These are phyloP conservation scores for Trametes punicea DNA, from an alignment of 768 basidiomycete species.

Conservation along the genomic window DNA sequence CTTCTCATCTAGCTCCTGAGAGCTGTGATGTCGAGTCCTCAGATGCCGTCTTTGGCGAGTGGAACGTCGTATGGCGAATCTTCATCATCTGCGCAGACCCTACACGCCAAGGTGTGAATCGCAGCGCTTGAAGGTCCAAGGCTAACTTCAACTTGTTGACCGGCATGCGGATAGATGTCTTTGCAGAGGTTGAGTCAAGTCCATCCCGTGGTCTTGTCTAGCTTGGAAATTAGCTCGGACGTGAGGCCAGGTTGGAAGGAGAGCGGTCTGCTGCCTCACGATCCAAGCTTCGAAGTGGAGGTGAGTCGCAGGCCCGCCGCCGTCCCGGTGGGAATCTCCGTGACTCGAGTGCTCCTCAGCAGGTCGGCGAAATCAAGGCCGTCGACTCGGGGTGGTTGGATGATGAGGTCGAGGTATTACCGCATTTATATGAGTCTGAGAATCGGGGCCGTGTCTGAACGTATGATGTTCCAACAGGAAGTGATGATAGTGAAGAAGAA, in stretches of 20 bases:
- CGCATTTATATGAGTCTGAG: not conserved
- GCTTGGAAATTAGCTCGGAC: not conserved
- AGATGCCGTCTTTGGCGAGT: not conserved
- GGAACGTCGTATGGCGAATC: not conserved
- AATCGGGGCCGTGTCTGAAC: not conserved
- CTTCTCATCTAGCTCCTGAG: too few species aligned
- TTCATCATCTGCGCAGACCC: not conserved
- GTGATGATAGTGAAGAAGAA: constrained; percentile 42
- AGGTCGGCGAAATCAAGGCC: constrained; percentile 40
- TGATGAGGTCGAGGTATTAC: constrained; percentile 46
- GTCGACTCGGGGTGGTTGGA: constrained; percentile 45
- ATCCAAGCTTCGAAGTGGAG: constrained; percentile 42
- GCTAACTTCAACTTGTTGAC: too few species aligned
- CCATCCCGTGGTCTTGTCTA: not conserved
- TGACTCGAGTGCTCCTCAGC: constrained; percentile 27
- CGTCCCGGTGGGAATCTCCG: not conserved
- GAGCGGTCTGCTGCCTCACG: not conserved
- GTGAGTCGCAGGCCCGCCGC: constrained; percentile 23
- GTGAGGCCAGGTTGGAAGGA: not conserved
- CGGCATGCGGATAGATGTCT: not conserved
- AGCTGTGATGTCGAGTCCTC: not conserved
- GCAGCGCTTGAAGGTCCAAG: not conserved
- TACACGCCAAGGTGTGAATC: not conserved
- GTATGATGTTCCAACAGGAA: constrained; percentile 35
- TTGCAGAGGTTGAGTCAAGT: not conserved